Evolutionary conservation across 352 stramenopile species (phyloP), one percentile per base, ranked within the genome.

Genomic region (Elongisporangium undulatum): DNA sequence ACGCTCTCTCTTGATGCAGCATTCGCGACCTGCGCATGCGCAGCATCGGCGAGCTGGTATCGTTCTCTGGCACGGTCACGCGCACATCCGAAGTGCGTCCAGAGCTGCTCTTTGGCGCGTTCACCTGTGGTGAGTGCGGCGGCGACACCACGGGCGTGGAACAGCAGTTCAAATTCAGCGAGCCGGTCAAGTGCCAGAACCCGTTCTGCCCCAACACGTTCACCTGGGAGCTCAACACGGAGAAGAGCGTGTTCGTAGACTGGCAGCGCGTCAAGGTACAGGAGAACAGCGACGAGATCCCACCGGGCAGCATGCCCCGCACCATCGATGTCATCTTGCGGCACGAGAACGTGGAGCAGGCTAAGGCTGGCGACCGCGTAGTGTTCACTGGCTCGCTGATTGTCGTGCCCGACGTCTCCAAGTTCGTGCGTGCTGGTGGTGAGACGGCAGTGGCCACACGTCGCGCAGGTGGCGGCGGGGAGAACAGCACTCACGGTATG

Each of bases 211-310:
- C 89, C 51, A 98, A 98, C 65, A 97, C 91, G 49, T 78, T 74
- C 23, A 72, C 70, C 16, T 94, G 82, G 77, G 85, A 94, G 62
- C 77, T 98, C 8, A 83, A 97, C 68, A 82, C 85, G 0, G 86
- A 97, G 52, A 94, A 90, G 57, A 98, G 84, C 20, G 84, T 97
- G 34, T 99, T 99, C 67, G 94, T 98, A 13, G 98, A 99, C 71
- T 99, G 97, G 97, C 98, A 99, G 77, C 90, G 96, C 26, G 75
- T 99, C 38, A 93, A 98, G 49, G 94, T 99, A 19, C 98, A 99
- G 75, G 98, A 99, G 69, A 99, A 99, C 71, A 94, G 94, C 39
- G 93, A 99, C 63, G 96, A 99, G 66, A 99, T 99, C 61, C 97
- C 98, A n/a, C 82, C 97, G 0, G 98, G 97, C 15, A 95, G 72